phyloP scores from a whole-genome alignment of 1,284 basidiomycete genomes.

The Ganoderma multipileum region DNA sequence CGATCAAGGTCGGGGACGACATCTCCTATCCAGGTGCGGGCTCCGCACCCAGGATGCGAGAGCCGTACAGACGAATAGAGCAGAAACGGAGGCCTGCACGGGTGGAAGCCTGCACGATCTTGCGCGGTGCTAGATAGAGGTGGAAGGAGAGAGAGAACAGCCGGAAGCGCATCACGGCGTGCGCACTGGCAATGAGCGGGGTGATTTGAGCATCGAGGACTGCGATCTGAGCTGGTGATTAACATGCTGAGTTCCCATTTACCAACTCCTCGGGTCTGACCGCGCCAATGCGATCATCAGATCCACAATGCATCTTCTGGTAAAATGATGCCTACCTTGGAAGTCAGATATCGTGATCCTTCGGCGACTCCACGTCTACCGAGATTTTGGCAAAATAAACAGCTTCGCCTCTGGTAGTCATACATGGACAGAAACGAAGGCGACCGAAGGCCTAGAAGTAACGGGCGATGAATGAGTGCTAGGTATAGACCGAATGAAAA shows the following conservation, averaged over 20 bases:
- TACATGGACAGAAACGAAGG: no score
- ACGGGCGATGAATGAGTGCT: no score
- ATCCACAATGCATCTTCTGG: not conserved
- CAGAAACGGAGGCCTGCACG: not conserved
- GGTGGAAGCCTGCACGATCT: not conserved
- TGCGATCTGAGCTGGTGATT: not conserved
- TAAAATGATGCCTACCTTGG: not conserved
- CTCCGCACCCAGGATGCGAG: not conserved
- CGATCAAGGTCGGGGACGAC: conserved; percentile 15
- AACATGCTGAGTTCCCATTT: not conserved
- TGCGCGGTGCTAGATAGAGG: not conserved
- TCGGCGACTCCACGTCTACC: not conserved
- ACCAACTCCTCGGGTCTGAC: not conserved
- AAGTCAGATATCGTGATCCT: not conserved
- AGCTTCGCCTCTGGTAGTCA: no score
- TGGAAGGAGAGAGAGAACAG: not conserved
- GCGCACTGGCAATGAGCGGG: not conserved
- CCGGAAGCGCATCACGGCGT: not conserved
- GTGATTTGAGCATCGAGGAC: not conserved
- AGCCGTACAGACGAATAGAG: not conserved
- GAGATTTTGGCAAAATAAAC: no score
- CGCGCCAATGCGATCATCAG: not conserved
- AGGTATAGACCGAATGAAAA: no score
- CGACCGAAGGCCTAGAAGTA: no score
- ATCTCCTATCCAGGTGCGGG: not conserved